A percentile compares a stretch with the other conserved stretches of the same genome.
These are phyloP conservation scores for Chlamydomonas applanata DNA, from an alignment of 139 green algal species.

Conservation along the genomic window DNA sequence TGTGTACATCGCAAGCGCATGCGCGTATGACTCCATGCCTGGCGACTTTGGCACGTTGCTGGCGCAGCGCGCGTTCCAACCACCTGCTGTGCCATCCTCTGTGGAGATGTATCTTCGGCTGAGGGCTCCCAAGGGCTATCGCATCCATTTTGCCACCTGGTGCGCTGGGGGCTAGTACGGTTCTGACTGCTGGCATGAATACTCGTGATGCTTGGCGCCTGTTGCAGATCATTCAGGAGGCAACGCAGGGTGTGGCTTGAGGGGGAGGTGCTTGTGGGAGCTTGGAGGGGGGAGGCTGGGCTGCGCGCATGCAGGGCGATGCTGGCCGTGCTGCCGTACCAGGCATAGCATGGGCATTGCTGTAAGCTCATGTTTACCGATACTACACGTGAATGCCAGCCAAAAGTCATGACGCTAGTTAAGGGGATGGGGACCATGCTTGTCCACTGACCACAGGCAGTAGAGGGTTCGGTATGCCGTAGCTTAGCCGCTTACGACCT, in stretches of 20 bases:
- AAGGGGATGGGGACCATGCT: not conserved
- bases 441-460: not conserved
- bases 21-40: constrained; percentile 63
- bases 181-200: not conserved
- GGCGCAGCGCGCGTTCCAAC: constrained; percentile 1
- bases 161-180: constrained; percentile 13
- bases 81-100: constrained; percentile 9
- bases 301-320: too few relatives aligned
- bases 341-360: too few relatives aligned
- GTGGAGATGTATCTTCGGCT: constrained; percentile 26
- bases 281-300: too few relatives aligned
- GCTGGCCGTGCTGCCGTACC: too few relatives aligned
- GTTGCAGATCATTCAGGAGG: not conserved
- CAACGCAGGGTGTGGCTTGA: too few relatives aligned
- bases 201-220: not conserved
- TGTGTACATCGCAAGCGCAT: constrained; percentile 49
- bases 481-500: constrained; percentile 1
- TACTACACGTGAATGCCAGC: not conserved
- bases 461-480: not conserved
- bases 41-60: constrained; percentile 18
- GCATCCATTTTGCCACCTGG: constrained; percentile 31
- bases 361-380: too few relatives aligned
- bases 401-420: not conserved
- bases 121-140: not conserved
- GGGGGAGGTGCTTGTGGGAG: too few relatives aligned